Evolutionary conservation across 2,329 filamentous ascomycete genomes (phyloP).

Genomic region (Cercospora sp.): DNA sequence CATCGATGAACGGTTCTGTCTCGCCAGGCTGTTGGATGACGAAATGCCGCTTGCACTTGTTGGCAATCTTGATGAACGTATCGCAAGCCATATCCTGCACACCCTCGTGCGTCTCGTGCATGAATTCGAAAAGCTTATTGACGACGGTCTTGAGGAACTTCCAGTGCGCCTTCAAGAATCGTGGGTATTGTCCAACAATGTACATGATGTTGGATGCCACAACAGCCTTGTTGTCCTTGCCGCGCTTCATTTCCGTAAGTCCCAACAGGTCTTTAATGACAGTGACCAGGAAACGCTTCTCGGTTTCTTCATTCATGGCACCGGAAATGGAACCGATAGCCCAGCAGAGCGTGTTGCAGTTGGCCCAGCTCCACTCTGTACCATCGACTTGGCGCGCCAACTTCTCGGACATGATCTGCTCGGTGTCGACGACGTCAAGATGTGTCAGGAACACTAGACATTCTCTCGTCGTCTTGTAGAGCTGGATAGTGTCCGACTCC

Average conservation of each 20-base stretch:
- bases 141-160: constrained; percentile 99
- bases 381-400: constrained; percentile 92
- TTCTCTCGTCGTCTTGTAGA: constrained; percentile 98
- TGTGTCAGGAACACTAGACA: constrained; percentile 97
- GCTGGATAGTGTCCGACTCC: constrained; percentile 96
- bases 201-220: constrained; percentile 99
- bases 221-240: constrained; percentile 99
- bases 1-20: constrained; percentile 94
- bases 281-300: constrained; percentile 96
- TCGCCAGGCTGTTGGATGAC: constrained; percentile 94
- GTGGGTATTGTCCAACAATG: constrained; percentile 97
- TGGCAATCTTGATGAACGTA: constrained; percentile 99
- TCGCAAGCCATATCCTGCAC: constrained; percentile 99
- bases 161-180: constrained; percentile 98
- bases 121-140: constrained; percentile 99
- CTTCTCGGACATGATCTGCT: constrained; percentile 99
- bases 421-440: constrained; percentile 93
- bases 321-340: constrained; percentile 97
- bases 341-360: constrained; percentile 99
- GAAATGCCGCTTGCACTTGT: constrained; percentile 96
- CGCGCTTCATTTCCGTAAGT: constrained; percentile 97
- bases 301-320: constrained; percentile 99
- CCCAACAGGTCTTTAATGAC: constrained; percentile 98
- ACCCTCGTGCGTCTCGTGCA: constrained; percentile 99
- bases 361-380: constrained; percentile 97